These are phyloP conservation scores for Acidiella bohemica DNA, from an alignment of 495 filamentous ascomycete species.

Conservation along the genomic window DNA sequence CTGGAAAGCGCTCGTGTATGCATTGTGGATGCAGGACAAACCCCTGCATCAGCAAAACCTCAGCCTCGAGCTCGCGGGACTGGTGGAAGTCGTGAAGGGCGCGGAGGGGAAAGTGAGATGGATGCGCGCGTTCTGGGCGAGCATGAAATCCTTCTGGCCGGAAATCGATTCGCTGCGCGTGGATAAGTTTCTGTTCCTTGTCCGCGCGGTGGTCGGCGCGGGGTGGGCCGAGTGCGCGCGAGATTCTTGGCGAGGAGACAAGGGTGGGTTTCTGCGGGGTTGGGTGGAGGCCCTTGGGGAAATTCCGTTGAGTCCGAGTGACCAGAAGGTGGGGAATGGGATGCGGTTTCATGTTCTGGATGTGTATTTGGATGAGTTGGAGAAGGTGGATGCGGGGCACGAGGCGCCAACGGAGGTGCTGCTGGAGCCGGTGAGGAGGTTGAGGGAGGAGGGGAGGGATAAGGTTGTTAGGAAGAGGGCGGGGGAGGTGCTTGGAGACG, in stretches of 20 bases:
- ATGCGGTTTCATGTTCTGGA: slow-evolving; percentile 79
- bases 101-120: slow-evolving; percentile 45
- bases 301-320: slow-evolving; percentile 32
- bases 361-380: slow-evolving; percentile 65
- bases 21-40: slow-evolving; percentile 92
- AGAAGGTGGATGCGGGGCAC: slow-evolving; percentile 49
- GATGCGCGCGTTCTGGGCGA: slow-evolving; percentile 75
- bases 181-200: slow-evolving; percentile 84
- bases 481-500: slow-evolving; percentile 60
- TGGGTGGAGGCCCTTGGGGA: slow-evolving; percentile 30
- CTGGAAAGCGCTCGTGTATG: slow-evolving; percentile 96
- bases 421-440: slow-evolving; percentile 44
- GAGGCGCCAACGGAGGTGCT: slow-evolving; percentile 40
- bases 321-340: slow-evolving; percentile 56
- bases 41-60: slow-evolving; percentile 77
- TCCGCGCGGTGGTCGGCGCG: slow-evolving; percentile 60
- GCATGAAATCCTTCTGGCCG: slow-evolving; percentile 69
- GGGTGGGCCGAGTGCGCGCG: slow-evolving; percentile 44
- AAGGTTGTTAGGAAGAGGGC: slow-evolving; percentile 62
- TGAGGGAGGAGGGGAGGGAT: slow-evolving; percentile 43
- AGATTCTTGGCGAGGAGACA: slow-evolving; percentile 28
- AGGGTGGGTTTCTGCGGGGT: slow-evolving; percentile 25
- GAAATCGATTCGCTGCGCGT: slow-evolving; percentile 66
- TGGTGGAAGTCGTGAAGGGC: slow-evolving; percentile 51
- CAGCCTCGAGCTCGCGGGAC: slow-evolving; percentile 57